These are phyloP conservation scores for Eurotiales sp. DNA, from an alignment of 2,329 filamentous ascomycete genomes.

Conservation along the genomic window DNA sequence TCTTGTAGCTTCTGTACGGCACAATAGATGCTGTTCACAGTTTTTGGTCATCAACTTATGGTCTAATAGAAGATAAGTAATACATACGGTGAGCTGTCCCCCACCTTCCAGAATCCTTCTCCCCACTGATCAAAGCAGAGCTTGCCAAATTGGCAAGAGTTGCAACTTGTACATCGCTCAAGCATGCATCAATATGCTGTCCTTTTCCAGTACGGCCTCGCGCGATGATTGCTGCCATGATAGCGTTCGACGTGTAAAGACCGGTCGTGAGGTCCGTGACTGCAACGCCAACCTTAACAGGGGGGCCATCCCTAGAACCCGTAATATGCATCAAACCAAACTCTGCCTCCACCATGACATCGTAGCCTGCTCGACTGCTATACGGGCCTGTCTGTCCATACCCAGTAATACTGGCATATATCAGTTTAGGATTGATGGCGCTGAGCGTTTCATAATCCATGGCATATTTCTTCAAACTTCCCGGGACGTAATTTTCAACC, in stretches of 20 bases:
- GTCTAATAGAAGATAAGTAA: neutral
- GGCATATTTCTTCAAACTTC: conserved; percentile 80
- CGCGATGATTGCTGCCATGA: conserved; percentile 87
- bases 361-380: conserved; percentile 82
- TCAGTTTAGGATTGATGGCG: conserved; percentile 76
- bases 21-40: conserved; percentile 76
- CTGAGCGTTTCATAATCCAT: conserved; percentile 82
- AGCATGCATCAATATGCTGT: conserved; percentile 85
- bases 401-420: conserved; percentile 95
- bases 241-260: conserved; percentile 88
- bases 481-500: conserved; percentile 95
- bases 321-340: conserved; percentile 99
- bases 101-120: conserved; percentile 87
- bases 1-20: conserved; percentile 80
- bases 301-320: conserved; percentile 77
- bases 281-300: conserved; percentile 95
- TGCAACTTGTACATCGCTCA: conserved; percentile 93
- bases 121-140: conserved; percentile 80
- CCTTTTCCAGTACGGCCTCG: conserved; percentile 71
- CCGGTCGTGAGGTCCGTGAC: conserved; percentile 96
- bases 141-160: conserved; percentile 94
- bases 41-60: neutral
- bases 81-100: conserved; percentile 84
- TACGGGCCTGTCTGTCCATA: conserved; percentile 96
- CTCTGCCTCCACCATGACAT: conserved; percentile 99